Evolutionary conservation across 163 green algal species (phyloP), one percentile per base, ranked within the genome.

Genomic region (Scenedesmus sp.): DNA sequence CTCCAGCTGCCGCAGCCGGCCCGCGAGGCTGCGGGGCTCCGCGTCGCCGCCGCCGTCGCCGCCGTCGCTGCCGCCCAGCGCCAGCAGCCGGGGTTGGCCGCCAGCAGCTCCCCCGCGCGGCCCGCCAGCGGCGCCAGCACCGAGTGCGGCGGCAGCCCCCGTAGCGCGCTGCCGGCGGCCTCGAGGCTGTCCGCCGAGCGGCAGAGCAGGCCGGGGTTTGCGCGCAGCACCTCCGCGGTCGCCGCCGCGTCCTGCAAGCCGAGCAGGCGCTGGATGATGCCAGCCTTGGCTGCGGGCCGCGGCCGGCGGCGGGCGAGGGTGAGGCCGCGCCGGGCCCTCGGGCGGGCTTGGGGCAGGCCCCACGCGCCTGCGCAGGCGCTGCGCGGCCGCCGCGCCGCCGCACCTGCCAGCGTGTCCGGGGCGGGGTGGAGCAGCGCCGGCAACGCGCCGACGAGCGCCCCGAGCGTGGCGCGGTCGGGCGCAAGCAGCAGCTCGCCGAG

Each of bases 341-440:
- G 15, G n/a, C 60, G 26, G 26, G 31, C 7, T 48, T 14, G 24
- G n/a, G 26, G 60, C 20, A 48, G 31, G 33, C 48, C 26, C 24
- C 31, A 48, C 33, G 17, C 24, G 24, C 31, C 26, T n/a, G 24
- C 60, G 50, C 60, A 47, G 48, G 22, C 45, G 15, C 60, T 6
- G 5, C 18, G 28, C 60, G 50, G 60, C 31, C 6, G 51, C 51
- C n/a, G 51, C 9, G 5, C 11, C 22, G 20, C 5, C 67, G 0
- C 18, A 76, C 67, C 36, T 54, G 20, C 67, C 4, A 76, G 34
- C 13, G 22, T 65, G 22, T 65, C 10, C 0, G 51, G 17, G 15
- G n/a, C 45, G 15, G 66, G 66, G 39, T 58, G 57, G n/a, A 77
- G 69, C 36, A 77, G 53, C 5, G 69, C 20, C 2, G 69, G 69